Conservation (phyloP, 129 eudicot species). For the Kitagawia praeruptora region DNA sequence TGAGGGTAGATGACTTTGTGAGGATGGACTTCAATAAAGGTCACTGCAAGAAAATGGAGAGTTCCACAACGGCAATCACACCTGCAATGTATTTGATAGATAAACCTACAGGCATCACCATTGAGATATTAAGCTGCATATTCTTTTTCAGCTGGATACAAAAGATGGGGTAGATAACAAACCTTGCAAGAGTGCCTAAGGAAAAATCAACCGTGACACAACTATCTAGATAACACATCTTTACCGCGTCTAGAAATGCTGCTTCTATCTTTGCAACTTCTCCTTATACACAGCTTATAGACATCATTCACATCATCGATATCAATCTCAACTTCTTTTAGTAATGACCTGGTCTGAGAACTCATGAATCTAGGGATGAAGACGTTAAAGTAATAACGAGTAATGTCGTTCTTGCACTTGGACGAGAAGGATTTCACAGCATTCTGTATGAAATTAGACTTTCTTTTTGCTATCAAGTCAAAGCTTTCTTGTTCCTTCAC, state of each 20-base stretch:
- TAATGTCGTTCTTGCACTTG: constrained; percentile 18
- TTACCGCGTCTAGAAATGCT: neutral
- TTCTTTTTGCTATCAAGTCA: constrained; percentile 18
- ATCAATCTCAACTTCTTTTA: constrained; percentile 24
- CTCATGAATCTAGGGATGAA: constrained; percentile 29
- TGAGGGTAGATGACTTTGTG: neutral
- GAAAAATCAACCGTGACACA: constrained; percentile 2
- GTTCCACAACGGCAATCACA: neutral
- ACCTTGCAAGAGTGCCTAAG: neutral
- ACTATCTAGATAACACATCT: constrained; percentile 16
- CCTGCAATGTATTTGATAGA: neutral
- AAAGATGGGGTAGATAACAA: neutral
- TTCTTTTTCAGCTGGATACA: neutral
- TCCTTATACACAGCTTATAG: constrained; percentile 6
- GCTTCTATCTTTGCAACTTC: constrained; percentile 2
- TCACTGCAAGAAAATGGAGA: neutral
- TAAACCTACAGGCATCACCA: constrained; percentile 6
- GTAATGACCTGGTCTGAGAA: constrained; percentile 19
- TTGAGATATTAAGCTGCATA: neutral
- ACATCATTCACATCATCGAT: constrained; percentile 23
- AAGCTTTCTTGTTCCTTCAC: constrained; percentile 29
- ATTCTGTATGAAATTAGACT: constrained; percentile 21
- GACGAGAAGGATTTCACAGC: constrained; percentile 22
- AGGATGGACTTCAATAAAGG: neutral
- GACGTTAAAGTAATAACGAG: constrained; percentile 36